Evolutionary conservation across 371 early-diverging fungal species (phyloP).

Genomic region (Mortierella sp.): DNA sequence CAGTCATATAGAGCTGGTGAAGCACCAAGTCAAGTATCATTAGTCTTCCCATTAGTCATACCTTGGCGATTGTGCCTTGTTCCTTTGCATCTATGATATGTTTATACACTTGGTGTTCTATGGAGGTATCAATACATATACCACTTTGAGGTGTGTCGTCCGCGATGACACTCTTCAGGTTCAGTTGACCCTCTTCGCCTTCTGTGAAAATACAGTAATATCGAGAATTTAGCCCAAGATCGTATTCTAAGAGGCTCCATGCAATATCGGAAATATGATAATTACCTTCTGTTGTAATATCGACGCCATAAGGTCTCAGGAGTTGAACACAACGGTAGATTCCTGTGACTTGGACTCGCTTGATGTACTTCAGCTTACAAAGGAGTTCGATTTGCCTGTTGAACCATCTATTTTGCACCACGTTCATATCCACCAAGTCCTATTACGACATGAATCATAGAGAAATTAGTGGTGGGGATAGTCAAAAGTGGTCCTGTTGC

Average conservation of each 20-base stretch:
- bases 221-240: neutral
- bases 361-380: conserved; percentile 45
- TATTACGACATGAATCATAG: neutral
- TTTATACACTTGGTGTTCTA: conserved; percentile 49
- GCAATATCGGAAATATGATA: neutral
- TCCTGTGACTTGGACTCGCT: conserved; percentile 36
- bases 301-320: conserved; percentile 19
- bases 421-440: conserved; percentile 48
- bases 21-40: neutral
- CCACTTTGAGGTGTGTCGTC: conserved; percentile 48
- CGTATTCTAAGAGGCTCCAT: neutral
- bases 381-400: conserved; percentile 48
- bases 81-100: conserved; percentile 25
- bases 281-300: conserved; percentile 20
- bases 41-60: neutral
- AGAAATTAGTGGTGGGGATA: neutral
- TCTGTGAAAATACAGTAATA: neutral
- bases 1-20: neutral
- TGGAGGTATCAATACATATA: conserved; percentile 33
- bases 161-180: conserved; percentile 37
- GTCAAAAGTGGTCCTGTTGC: neutral
- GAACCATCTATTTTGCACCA: conserved; percentile 52
- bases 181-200: neutral
- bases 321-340: conserved; percentile 35
- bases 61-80: conserved; percentile 39